Evolutionary conservation across 352 stramenopile species (phyloP).

Genomic region (Pythium chondricola): DNA sequence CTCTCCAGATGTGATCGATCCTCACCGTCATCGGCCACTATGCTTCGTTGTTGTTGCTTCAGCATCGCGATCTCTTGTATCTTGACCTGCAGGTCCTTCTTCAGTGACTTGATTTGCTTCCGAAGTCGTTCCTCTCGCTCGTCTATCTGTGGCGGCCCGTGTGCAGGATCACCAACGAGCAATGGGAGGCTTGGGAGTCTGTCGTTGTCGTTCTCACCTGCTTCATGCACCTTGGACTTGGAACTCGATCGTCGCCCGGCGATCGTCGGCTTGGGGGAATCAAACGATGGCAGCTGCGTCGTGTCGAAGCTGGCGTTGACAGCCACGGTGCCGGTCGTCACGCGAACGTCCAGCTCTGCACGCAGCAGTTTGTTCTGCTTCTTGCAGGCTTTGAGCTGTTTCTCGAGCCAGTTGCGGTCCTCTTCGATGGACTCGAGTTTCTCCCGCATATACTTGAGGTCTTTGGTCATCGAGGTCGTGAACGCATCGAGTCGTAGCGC

Average conservation of each 20-base stretch:
- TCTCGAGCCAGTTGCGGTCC: conserved; percentile 88
- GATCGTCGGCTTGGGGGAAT: conserved; percentile 14
- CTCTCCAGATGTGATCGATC: conserved; percentile 50
- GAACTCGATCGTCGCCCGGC: not conserved
- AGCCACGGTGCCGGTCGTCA: conserved; percentile 17
- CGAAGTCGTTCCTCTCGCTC: conserved; percentile 68
- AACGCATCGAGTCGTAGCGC: conserved; percentile 87
- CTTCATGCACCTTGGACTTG: conserved; percentile 1
- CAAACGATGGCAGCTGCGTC: conserved; percentile 35
- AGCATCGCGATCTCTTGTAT: conserved; percentile 40
- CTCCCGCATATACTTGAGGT: conserved; percentile 90
- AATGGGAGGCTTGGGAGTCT: conserved; percentile 3
- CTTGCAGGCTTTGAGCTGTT: conserved; percentile 91
- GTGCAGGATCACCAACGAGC: not conserved
- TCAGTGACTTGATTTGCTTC: conserved; percentile 57
- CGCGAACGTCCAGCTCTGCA: conserved; percentile 66
- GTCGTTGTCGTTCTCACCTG: not conserved
- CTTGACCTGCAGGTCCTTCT: conserved; percentile 63
- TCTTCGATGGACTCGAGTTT: conserved; percentile 89
- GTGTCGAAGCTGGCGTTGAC: conserved; percentile 19
- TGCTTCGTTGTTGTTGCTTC: conserved; percentile 37
- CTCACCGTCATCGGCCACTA: conserved; percentile 22
- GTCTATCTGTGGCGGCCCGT: conserved; percentile 20
- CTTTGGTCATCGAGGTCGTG: conserved; percentile 88
- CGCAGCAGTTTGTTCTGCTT: conserved; percentile 92